These are phyloP conservation scores for Helianthus tuberosus DNA, from an alignment of 129 eudicot species.

Conservation along the genomic window DNA sequence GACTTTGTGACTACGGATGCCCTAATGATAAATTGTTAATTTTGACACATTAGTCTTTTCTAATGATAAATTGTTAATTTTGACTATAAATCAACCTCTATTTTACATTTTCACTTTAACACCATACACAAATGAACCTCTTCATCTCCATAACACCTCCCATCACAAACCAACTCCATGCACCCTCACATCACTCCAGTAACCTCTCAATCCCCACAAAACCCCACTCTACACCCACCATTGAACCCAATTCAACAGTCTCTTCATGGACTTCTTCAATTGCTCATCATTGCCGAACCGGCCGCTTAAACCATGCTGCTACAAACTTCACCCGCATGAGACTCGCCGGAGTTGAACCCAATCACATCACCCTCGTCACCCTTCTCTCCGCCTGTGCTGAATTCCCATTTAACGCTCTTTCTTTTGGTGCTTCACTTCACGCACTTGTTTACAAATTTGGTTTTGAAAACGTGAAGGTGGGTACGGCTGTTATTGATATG, in stretches of 20 bases:
- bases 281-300: slow-evolving; percentile 56
- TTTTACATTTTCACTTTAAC: too few species aligned
- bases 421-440: slow-evolving; percentile 54
- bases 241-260: slow-evolving; percentile 8
- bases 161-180: neutral
- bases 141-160: neutral
- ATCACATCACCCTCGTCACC: slow-evolving; percentile 64
- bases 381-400: slow-evolving; percentile 67
- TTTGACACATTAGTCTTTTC: too few species aligned
- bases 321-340: slow-evolving; percentile 59
- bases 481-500: slow-evolving; percentile 64
- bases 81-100: too few species aligned
- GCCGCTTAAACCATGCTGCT: slow-evolving; percentile 54
- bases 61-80: too few species aligned
- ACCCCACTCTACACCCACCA: neutral
- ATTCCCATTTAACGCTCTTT: slow-evolving; percentile 37
- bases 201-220: slow-evolving; percentile 1
- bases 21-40: too few species aligned
- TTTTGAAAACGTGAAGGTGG: slow-evolving; percentile 56
- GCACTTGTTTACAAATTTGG: slow-evolving; percentile 61
- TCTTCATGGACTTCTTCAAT: slow-evolving; percentile 78
- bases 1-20: too few species aligned
- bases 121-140: slow-evolving; percentile 15
- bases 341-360: slow-evolving; percentile 60
- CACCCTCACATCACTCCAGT: neutral